Evolutionary conservation across 1,284 basidiomycete genomes (phyloP), one percentile per base, ranked within the genome.

Genomic region (Heliocybe sulcata): DNA sequence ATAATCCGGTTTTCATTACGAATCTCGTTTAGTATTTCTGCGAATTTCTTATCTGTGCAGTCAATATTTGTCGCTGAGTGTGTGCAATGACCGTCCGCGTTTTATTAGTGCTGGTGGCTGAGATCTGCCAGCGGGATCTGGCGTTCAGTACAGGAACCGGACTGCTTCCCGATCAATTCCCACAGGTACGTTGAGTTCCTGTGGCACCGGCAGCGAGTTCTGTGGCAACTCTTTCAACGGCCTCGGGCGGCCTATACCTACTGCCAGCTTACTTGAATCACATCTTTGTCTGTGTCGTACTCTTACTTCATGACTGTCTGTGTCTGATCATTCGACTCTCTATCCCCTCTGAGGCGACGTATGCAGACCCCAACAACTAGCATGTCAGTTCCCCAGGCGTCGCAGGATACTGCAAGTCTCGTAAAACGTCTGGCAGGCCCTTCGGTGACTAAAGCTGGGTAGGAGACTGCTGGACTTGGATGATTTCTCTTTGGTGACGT

Each of bases 391-490:
- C 23, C 47, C 12, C 6, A 23, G 16, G 14, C 51, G 26, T 83
- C 83, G 50, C 84, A 83, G 67, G 78, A 83, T 59, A 75, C 83
- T 19, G 78, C 78, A 27, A 88, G 83, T 68, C 79, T 90, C 45
- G 72, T 90, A 45, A 80, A 79, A 59, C 81, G 88, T 49, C 77
- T 91, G 45, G 88, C 87, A 10, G 88, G 88, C 14, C 85, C 87
- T 12, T 90, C 88, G 0, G 83, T 83, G 10, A 85, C 79, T 27
- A 90, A 90, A 72, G 87, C 87, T 55, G 87, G 87, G 86, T 84
- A 61, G 64, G 77, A 71, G 22, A 25, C 20, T n/a, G n/a, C n/a
- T n/a, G n/a, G n/a, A n/a, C n/a, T n/a, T n/a, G n/a, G n/a, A n/a
- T n/a, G n/a, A n/a, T n/a, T n/a, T n/a, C n/a, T n/a, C n/a, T n/a